Conservation (phyloP, 768 basidiomycete genomes). For the Pleurotus giganteus region DNA sequence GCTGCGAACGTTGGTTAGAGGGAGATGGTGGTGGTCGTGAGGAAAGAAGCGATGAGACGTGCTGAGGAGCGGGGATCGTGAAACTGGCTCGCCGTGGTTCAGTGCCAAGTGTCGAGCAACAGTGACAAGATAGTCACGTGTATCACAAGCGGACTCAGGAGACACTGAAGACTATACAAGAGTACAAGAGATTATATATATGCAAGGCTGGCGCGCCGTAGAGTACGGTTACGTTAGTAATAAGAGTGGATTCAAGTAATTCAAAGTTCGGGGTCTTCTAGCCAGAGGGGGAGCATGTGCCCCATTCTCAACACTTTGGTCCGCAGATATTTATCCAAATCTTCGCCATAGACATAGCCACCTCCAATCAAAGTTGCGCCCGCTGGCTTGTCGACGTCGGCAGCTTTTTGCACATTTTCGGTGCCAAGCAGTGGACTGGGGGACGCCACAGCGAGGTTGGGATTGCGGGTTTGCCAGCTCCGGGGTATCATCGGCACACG, state of each 20-base stretch:
- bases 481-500: conserved; percentile 94
- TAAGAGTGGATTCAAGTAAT: neutral
- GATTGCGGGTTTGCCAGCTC: conserved; percentile 64
- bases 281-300: conserved; percentile 75
- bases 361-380: conserved; percentile 85
- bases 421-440: conserved; percentile 16
- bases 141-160: neutral
- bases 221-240: neutral
- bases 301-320: conserved; percentile 99
- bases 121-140: neutral
- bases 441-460: conserved; percentile 24
- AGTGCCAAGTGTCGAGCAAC: neutral
- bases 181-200: neutral
- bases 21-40: conserved; percentile 9
- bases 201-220: too few relatives aligned
- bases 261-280: conserved; percentile 31
- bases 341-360: conserved; percentile 71
- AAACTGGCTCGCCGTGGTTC: neutral
- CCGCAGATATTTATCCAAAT: conserved; percentile 91
- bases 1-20: neutral
- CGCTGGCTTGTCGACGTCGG: conserved; percentile 37
- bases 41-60: neutral
- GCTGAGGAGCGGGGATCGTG: neutral
- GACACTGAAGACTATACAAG: too few relatives aligned
- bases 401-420: conserved; percentile 22